Conservation (phyloP, 208 protist species). For the Crithidia thermophila region DNA sequence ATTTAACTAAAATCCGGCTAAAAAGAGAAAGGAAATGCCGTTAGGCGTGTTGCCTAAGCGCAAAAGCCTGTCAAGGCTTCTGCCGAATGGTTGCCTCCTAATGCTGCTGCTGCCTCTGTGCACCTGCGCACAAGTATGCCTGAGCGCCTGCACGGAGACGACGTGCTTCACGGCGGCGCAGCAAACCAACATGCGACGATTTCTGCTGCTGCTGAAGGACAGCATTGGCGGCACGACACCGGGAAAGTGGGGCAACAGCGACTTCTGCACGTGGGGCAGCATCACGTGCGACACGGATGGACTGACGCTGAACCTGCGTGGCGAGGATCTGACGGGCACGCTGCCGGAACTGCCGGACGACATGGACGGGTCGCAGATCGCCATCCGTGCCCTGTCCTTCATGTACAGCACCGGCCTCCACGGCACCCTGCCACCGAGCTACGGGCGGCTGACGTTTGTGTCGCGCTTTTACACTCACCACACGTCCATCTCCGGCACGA, state of each 20-base stretch:
- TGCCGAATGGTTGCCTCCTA: no score
- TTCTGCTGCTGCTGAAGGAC: neutral
- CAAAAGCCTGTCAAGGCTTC: no score
- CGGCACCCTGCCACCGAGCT: conserved; percentile 16
- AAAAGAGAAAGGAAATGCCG: no score
- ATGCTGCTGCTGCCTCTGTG: no score
- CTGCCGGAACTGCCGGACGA: conserved; percentile 14
- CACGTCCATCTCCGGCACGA: conserved; percentile 10
- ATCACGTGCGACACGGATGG: conserved; percentile 2
- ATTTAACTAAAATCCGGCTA: no score
- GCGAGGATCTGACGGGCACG: neutral
- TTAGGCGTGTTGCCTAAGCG: no score
- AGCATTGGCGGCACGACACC: neutral
- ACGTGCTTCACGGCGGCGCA: conserved; percentile 4
- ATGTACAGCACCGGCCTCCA: neutral
- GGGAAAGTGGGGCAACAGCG: neutral
- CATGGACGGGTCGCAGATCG: neutral
- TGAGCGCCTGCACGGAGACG: no score
- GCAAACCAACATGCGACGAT: conserved; percentile 8
- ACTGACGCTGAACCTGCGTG: conserved; percentile 5
- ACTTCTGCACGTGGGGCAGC: conserved; percentile 24
- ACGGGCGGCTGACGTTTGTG: neutral
- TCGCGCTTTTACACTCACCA: neutral
- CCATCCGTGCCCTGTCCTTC: conserved; percentile 3
- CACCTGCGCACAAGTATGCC: no score